Conservation (phyloP, 345 rosid genomes). For the Diplotaxis tenuifolia region DNA sequence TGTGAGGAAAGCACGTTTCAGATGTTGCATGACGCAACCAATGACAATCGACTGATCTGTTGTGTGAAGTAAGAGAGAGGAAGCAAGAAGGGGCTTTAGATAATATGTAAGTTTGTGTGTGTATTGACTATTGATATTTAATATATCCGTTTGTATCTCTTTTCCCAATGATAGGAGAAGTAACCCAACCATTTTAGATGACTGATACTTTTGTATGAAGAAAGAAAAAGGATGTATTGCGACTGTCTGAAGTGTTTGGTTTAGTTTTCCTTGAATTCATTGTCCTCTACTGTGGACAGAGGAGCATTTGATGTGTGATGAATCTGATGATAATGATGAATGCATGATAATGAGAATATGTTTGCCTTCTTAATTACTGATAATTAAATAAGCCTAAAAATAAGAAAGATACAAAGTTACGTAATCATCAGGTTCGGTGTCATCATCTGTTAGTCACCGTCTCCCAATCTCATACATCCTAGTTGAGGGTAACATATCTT, state of each 20-base stretch:
- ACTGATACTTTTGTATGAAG: slow-evolving; percentile 29
- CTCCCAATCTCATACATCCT: background rate
- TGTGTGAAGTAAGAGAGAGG: slow-evolving; percentile 11
- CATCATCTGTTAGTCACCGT: background rate
- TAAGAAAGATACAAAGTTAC: slow-evolving; percentile 5
- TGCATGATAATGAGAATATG: background rate
- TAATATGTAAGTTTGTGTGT: slow-evolving; percentile 49
- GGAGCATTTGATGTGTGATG: background rate
- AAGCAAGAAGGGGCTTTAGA: slow-evolving; percentile 42
- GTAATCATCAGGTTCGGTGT: background rate
- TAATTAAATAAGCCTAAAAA: background rate
- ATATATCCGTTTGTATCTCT: slow-evolving; percentile 28
- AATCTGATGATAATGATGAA: background rate
- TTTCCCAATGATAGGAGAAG: slow-evolving; percentile 39
- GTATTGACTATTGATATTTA: slow-evolving; percentile 29
- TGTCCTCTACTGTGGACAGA: background rate
- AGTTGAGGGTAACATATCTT: background rate
- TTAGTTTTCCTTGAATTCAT: slow-evolving; percentile 23
- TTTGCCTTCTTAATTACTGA: slow-evolving; percentile 5
- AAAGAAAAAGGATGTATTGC: background rate
- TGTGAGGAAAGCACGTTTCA: slow-evolving; percentile 49
- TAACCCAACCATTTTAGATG: slow-evolving; percentile 37
- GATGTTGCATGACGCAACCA: slow-evolving; percentile 48
- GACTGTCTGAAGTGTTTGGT: slow-evolving; percentile 29
- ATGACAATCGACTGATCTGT: slow-evolving; percentile 43